Base-by-base conservation (phyloP, 148 eudicot species). In the Persicaria tinctoria region DNA sequence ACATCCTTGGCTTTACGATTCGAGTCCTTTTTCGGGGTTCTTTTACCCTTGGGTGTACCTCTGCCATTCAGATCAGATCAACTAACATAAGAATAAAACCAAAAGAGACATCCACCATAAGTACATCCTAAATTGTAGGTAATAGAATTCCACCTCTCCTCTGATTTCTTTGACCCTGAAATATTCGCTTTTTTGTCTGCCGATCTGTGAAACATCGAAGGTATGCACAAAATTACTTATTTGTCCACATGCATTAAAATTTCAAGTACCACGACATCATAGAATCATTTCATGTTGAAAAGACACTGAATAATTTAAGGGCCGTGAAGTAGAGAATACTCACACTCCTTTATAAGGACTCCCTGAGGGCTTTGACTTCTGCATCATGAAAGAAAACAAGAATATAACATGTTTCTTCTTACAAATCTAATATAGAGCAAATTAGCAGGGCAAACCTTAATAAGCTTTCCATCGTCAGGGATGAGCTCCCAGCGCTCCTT, bases 401-500 rank as follows among this genome's bases (percentile, higher is more conserved):
- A 23, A 23, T 23, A 23, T 23, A 23, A 23, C 27, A 23, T 23
- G 27, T 23, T 23, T 23, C 27, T 23, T 23, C 27, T 23, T 1
- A 23, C 27, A 23, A 23, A 23, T 17, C 68, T 14, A 20, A 57
- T 20, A 57, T 20, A 57, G 8, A 57, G 63, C 11, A 57, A 10
- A 57, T 57, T 41, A 32, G 18, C 44, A 16, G 9, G 70, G 76
- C 82, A 77, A 75, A 91, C 92, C 85, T 89, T 88, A 74, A 72
- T 74, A 59, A 80, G 76, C 79, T 77, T 85, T 23, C 51, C 79
- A 57, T 76, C 87, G 13, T 74, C 80, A 55, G 84, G 87, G 81
- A 90, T 75, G 55, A 83, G 83, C 82, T 87, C 94, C 99, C 99
- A 95, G 45, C 88, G 87, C 80, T 92, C 97, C 83, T 85, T 95